Base-by-base conservation (phyloP, 148 eudicot genomes). In the Spergularia bocconei region DNA sequence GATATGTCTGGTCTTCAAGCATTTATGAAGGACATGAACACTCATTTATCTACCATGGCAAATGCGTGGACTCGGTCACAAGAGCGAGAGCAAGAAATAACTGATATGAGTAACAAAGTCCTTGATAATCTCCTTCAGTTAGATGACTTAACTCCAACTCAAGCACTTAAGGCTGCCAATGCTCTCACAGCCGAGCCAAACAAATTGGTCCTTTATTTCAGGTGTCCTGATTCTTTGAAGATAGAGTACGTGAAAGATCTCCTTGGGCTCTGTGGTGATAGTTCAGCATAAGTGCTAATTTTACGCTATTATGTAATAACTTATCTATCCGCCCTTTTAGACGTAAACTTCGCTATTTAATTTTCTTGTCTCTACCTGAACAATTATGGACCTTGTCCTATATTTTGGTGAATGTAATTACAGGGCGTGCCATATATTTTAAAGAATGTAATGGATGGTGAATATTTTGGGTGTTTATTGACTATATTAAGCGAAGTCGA, bases 11-110 rank as follows among this genome's bases (percentile, higher is more conserved):
- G 63, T 29, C 66, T 75, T 50, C 71, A 75, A 39, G 44, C 13
- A 54, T 75, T 75, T 41, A 75, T 66, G 71, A 56, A 75, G 38
- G 71, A 75, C 14, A 75, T 66, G 52, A 75, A 75, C 15, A 16
- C 11, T 5, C 36, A 74, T 64, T 48, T 74, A 6, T 64, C 70
- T 50, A 74, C 70, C 47, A 74, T 74, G 59, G 70, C 77, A 2
- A 64, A 4, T 64, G 50, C 44, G 13, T 63, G 58, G 77, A 7
- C 50, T 23, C 50, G 69, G 29, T 44, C 69, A 16, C 36, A 74
- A 50, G 70, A 74, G 6, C 62, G 77, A 2, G 77, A 74, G 59
- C 48, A 74, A 15, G 50, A 74, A 33, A 33, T 63, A 36, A 36
- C 52, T 11, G 59, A 63, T 36, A 75, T 39, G 33, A 41, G 55